phyloP scores from a whole-genome alignment of 306 rosid species.

The Gleditsia sinensis region DNA sequence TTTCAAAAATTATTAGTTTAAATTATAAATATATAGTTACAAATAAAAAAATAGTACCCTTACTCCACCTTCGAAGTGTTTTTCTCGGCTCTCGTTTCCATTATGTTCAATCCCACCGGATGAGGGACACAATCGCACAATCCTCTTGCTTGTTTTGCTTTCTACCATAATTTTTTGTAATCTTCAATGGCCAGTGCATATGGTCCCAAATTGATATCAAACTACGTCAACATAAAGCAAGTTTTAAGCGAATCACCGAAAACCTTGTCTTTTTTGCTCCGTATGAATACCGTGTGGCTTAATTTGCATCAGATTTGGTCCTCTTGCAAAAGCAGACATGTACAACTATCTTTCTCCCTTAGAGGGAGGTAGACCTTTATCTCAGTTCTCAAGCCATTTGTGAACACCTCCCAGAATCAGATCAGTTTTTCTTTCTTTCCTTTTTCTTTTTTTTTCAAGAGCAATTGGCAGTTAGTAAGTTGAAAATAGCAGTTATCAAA shows the following conservation, averaged over 20 bases:
- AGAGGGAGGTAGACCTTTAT: not conserved
- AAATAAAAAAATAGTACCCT: too few relatives aligned
- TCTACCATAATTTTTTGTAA: not conserved
- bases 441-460: too few relatives aligned
- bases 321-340: not conserved
- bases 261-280: too few relatives aligned
- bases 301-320: not conserved
- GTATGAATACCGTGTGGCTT: too few relatives aligned
- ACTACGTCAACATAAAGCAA: not conserved
- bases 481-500: not conserved
- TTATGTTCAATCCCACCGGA: too few relatives aligned
- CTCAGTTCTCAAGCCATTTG: not conserved
- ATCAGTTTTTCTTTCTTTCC: too few relatives aligned
- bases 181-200: not conserved
- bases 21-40: too few relatives aligned
- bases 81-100: too few relatives aligned
- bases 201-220: not conserved
- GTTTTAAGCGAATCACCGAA: not conserved
- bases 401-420: not conserved
- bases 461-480: not conserved
- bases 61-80: too few relatives aligned
- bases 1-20: too few relatives aligned
- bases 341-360: too few relatives aligned
- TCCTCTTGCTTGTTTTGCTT: not conserved
- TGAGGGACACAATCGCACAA: too few relatives aligned